These are phyloP conservation scores for Uronychia binucleata DNA, from an alignment of 73 alveolate genomes.

Conservation along the genomic window DNA sequence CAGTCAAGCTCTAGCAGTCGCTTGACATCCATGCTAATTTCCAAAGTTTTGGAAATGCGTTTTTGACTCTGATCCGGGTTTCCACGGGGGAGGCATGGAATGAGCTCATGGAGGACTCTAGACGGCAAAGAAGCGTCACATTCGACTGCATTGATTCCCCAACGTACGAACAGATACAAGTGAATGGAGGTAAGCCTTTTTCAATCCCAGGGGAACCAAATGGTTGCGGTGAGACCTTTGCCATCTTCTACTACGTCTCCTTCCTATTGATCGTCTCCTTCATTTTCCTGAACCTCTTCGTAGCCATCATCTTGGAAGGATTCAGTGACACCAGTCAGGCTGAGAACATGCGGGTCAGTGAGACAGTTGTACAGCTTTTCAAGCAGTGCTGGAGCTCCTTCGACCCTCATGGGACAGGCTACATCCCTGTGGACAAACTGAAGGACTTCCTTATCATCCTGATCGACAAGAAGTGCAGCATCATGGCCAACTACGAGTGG, in stretches of 20 bases:
- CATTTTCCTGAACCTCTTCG: slow-evolving; percentile 30
- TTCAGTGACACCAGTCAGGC: not conserved
- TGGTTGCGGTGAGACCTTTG: slow-evolving; percentile 8
- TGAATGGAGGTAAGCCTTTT: not conserved
- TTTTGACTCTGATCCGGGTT: slow-evolving; percentile 43
- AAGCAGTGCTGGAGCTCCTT: not conserved
- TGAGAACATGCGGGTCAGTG: not conserved
- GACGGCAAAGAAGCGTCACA: slow-evolving; percentile 5
- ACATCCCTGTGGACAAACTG: not conserved
- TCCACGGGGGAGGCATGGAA: slow-evolving; percentile 94
- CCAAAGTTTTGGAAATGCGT: slow-evolving; percentile 53
- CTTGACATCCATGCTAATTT: slow-evolving; percentile 42
- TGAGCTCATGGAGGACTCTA: slow-evolving; percentile 78
- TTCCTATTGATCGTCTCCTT: slow-evolving; percentile 2
- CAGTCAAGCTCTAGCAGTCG: slow-evolving; percentile 25
- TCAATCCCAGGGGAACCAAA: not conserved
- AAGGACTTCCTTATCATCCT: not conserved
- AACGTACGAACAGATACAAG: slow-evolving; percentile 12
- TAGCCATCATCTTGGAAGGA: slow-evolving; percentile 35
- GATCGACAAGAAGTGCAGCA: not conserved
- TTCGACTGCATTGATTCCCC: slow-evolving; percentile 35
- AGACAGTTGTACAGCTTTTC: not conserved
- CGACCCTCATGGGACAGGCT: slow-evolving; percentile 2
- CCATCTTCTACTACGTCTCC: slow-evolving; percentile 13
- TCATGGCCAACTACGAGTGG: not conserved